Evolutionary conservation across 345 rosid species (phyloP), one percentile per base, ranked within the genome.

Genomic region (Physaria fendleri): DNA sequence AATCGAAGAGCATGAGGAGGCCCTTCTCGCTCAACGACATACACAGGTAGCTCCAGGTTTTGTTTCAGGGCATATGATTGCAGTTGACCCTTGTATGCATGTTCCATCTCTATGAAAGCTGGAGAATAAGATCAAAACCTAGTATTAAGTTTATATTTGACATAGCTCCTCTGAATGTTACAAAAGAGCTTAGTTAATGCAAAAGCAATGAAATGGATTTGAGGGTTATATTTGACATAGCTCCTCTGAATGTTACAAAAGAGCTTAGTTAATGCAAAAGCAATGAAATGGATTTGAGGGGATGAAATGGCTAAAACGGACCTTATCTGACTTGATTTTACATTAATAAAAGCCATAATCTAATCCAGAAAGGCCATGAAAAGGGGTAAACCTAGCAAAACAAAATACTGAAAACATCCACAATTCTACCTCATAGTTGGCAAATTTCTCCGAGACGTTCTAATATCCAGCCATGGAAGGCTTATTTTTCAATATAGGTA

Each of bases 1-100:
- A 87, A 87, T 18, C 58, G 76, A 32, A 61, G 47, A 47, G 82
- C 82, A 79, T 87, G 95, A 34, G 84, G 77, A 32, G 83, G 82
- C 5, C 92, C 89, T 55, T 41, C 60, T 21, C 71, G 55, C 53
- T 81, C 85, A 58, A 66, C 43, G 38, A 68, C 73, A 64, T 84
- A 87, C n/a, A 43, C 27, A 0, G 91, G 95, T 8, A 72, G 61
- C 9, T 43, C 21, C 4, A 82, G 63, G 39, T 72, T 64, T 49
- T 66, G 77, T 79, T 82, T 84, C 50, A 74, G 63, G 5, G 81
- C 64, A 63, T 72, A 81, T n/a, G 20, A 45, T n/a, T 80, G 88
- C 54, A 87, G 35, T 21, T 66, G 74, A 25, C 37, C 75, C 67
- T 87, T 87, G 78, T 58, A 80, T 18, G 33, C 12, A 55, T 69